Evolutionary conservation across 345 rosid species (phyloP), one percentile per base, ranked within the genome.

Genomic region (Raphanus raphanistrum): DNA sequence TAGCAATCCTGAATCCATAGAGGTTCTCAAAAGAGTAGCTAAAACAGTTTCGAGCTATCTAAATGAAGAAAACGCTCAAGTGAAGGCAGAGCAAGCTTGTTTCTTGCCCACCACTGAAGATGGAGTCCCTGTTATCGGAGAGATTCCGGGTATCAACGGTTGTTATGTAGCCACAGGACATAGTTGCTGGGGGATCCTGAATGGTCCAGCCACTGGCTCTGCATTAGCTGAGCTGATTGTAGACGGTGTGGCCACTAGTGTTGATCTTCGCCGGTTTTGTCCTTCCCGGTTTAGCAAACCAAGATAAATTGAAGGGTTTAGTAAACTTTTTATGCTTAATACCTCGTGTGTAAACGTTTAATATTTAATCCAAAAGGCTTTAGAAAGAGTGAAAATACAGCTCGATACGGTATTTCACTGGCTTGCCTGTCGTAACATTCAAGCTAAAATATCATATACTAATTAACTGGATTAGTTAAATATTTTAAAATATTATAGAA

Each of bases 81-180:
- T 92, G 73, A 92, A 84, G 79, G 87, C 95, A 6, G 93, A 94
- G 84, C 97, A 94, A 84, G 98, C 98, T 3, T 89, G 98, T 83
- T 92, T 92, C 84, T 81, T 94, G 81, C 97, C 98, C 0, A 83
- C 91, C 67, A 90, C 90, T 0, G 96, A 94, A 41, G 97, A 92
- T 48, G 84, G 86, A 15, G 15, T 87, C 38, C 98, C 94, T 0
- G 82, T 94, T 27, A 90, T 89, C 1, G 97, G 98, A 17, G 92
- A 90, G 82, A 66, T 92, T 66, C 94, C 91, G 0, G 89, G 93
- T 6, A 62, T 86, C 9, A 86, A 82, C 50, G 91, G 90, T 4
- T 90, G 97, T 78, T 94, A 82, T 64, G 92, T 90, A 29, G 98
- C 86, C 8, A 88, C 97, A 0, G 97, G 98, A 25, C 98, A 94